These are phyloP conservation scores for Diplogelasinospora grovesii DNA, from an alignment of 495 filamentous ascomycete species.

Conservation along the genomic window DNA sequence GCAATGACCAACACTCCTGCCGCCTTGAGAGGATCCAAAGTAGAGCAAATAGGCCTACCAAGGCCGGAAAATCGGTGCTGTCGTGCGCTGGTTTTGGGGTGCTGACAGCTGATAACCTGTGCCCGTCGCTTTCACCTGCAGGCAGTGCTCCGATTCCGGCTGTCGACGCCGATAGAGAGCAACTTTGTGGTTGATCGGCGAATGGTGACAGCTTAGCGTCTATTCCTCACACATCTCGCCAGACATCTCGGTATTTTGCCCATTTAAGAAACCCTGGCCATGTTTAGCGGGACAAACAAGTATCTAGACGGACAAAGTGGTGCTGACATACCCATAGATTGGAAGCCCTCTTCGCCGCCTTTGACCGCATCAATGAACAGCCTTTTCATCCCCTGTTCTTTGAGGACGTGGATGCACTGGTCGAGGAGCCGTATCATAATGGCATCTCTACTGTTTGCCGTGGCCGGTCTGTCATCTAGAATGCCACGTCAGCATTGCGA, in stretches of 20 bases:
- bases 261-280: slow-evolving; percentile 42
- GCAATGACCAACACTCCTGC: too few relatives aligned
- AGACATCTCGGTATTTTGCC: slow-evolving; percentile 43
- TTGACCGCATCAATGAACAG: slow-evolving; percentile 41
- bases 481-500: slow-evolving; percentile 1
- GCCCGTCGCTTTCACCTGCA: too few relatives aligned
- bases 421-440: slow-evolving; percentile 43
- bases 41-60: too few relatives aligned
- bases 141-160: too few relatives aligned
- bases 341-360: slow-evolving; percentile 38
- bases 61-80: too few relatives aligned
- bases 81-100: too few relatives aligned
- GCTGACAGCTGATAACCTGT: too few relatives aligned
- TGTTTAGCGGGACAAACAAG: slow-evolving; percentile 3
- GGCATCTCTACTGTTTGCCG: slow-evolving; percentile 31
- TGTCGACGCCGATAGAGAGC: too few relatives aligned
- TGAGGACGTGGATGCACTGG: slow-evolving; percentile 33
- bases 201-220: too few relatives aligned
- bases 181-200: too few relatives aligned
- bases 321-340: slow-evolving; percentile 36
- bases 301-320: background rate
- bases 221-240: slow-evolving; percentile 31
- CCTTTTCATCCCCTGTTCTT: slow-evolving; percentile 32
- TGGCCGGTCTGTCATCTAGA: slow-evolving; percentile 27
- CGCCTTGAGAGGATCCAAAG: too few relatives aligned